Evolutionary conservation across 345 rosid species (phyloP).

Genomic region (Durio zibethinus): DNA sequence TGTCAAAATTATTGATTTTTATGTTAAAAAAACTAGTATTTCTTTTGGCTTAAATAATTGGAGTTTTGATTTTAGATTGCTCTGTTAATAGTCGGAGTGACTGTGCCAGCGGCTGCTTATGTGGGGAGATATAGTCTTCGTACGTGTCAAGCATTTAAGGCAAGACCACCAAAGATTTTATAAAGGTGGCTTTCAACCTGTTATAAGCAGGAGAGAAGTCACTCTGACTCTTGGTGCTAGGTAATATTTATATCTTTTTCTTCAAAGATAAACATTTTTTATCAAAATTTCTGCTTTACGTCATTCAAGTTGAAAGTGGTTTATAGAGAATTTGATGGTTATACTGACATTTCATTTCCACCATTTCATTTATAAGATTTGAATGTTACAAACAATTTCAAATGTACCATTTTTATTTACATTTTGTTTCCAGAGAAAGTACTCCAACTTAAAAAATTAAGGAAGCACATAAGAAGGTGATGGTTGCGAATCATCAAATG

Average conservation of each 20-base stretch:
- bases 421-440: constrained; percentile 42
- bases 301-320: not conserved
- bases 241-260: constrained; percentile 24
- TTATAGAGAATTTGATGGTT: not conserved
- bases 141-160: constrained; percentile 86
- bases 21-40: not conserved
- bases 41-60: not conserved
- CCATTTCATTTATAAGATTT: not conserved
- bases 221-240: constrained; percentile 85
- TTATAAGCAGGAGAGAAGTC: constrained; percentile 77
- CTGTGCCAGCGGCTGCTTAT: constrained; percentile 79
- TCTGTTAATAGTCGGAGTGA: constrained; percentile 66
- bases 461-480: constrained; percentile 65
- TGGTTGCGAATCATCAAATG: constrained; percentile 62
- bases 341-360: too few species aligned
- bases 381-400: too few species aligned
- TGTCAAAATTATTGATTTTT: not conserved
- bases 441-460: constrained; percentile 51
- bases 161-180: constrained; percentile 73
- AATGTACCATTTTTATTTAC: not conserved
- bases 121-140: constrained; percentile 72
- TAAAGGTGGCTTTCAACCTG: constrained; percentile 78
- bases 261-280: not conserved
- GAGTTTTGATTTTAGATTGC: constrained; percentile 42
- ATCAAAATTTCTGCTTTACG: not conserved